Percentiles rank a stretch among this genome's conserved stretches.
These are phyloP conservation scores for Metahyphopichia silvanorum DNA, from an alignment of 805 yeast genomes.

Conservation along the genomic window DNA sequence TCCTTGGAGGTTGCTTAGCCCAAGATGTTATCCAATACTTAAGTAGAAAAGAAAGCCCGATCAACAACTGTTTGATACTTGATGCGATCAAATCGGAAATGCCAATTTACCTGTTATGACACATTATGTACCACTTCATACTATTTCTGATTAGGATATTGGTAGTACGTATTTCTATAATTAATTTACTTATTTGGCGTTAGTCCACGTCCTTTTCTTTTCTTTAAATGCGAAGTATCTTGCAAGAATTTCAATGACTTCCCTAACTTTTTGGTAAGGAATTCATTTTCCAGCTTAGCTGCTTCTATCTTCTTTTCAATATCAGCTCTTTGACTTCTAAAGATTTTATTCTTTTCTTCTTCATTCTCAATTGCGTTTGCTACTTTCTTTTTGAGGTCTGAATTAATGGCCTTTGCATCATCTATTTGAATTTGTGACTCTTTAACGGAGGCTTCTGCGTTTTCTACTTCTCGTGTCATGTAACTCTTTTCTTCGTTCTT, in stretches of 20 bases:
- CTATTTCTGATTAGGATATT: not conserved
- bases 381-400: constrained; percentile 14
- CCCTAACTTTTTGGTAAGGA: constrained; percentile 24
- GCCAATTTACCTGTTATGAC: constrained; percentile 64
- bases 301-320: constrained; percentile 18
- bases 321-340: constrained; percentile 16
- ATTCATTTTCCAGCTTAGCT: constrained; percentile 20
- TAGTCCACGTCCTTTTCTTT: constrained; percentile 37
- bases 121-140: not conserved
- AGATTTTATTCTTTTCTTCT: constrained; percentile 14
- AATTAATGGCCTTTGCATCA: constrained; percentile 15
- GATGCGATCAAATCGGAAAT: constrained; percentile 71
- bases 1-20: constrained; percentile 84
- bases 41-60: constrained; percentile 72
- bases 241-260: constrained; percentile 30
- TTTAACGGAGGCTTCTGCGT: constrained; percentile 47
- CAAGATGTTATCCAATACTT: constrained; percentile 87
- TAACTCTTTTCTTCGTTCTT: constrained; percentile 59
- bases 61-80: constrained; percentile 74
- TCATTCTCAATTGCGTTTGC: constrained; percentile 17
- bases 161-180: not conserved
- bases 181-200: constrained; percentile 22
- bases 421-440: constrained; percentile 39
- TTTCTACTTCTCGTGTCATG: constrained; percentile 55
- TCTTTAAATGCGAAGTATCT: constrained; percentile 40